These are phyloP conservation scores for Astrothelium subdiscretum DNA, from an alignment of 495 filamentous ascomycete species.

Conservation along the genomic window DNA sequence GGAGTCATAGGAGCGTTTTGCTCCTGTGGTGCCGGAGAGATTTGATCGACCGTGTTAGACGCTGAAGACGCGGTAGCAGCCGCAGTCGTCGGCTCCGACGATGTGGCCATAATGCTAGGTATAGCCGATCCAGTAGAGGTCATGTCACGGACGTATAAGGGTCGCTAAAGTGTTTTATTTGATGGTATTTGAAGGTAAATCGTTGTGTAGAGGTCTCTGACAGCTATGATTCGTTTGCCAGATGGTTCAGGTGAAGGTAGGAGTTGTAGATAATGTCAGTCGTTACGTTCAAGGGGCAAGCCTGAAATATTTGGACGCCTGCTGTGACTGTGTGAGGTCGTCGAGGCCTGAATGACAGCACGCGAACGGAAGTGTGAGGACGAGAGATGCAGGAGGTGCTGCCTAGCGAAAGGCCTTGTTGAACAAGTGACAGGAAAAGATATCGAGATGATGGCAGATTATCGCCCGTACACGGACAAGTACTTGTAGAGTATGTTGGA, in stretches of 20 bases:
- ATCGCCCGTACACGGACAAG: not conserved
- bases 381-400: not conserved
- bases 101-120: not conserved
- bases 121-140: too few relatives aligned
- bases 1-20: not conserved
- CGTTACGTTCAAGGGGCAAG: not conserved
- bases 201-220: too few relatives aligned
- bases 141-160: too few relatives aligned
- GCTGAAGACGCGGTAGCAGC: not conserved
- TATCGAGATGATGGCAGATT: not conserved
- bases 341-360: not conserved
- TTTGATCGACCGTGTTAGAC: not conserved
- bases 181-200: too few relatives aligned
- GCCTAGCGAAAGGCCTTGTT: not conserved
- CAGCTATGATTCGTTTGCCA: too few relatives aligned
- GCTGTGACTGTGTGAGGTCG: not conserved
- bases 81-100: not conserved
- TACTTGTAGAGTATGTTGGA: not conserved
- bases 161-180: too few relatives aligned
- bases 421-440: not conserved
- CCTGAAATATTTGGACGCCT: not conserved
- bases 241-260: too few relatives aligned
- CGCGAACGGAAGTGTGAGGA: not conserved
- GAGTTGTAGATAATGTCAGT: not conserved
- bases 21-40: not conserved